A percentile compares a stretch with the other conserved stretches of the same genome.
Evolutionary conservation across 208 protist genomes (phyloP).

Genomic region (Wallacemonas collosoma): DNA sequence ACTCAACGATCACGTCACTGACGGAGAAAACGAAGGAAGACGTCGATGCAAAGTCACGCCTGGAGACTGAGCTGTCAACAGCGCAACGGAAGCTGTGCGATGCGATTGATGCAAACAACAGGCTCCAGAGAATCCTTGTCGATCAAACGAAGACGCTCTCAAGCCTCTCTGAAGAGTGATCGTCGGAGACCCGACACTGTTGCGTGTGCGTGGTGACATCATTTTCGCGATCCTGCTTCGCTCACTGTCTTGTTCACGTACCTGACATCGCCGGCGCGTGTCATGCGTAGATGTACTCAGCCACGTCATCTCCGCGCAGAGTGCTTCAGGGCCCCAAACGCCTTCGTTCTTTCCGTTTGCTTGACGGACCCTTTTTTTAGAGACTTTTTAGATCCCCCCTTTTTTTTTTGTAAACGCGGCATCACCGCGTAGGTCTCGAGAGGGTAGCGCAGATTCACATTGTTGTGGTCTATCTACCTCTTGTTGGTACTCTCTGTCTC

Average conservation of each 20-base stretch:
- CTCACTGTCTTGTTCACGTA: too few species aligned
- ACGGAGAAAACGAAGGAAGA: constrained; percentile 22
- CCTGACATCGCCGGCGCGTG: too few species aligned
- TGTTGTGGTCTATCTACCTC: not conserved
- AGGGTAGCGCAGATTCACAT: too few species aligned
- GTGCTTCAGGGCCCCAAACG: not conserved
- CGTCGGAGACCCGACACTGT: too few species aligned
- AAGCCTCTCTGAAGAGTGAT: constrained; percentile 56
- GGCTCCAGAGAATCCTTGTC: constrained; percentile 76
- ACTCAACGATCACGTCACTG: constrained; percentile 21
- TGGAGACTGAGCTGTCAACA: constrained; percentile 24
- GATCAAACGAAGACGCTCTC: constrained; percentile 78
- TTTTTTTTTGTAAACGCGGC: constrained; percentile 25
- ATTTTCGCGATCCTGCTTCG: too few species aligned
- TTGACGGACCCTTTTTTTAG: not conserved
- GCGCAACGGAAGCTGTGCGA: constrained; percentile 47
- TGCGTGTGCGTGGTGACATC: not conserved
- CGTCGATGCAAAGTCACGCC: not conserved
- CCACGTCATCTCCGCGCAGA: not conserved
- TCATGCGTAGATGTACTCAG: too few species aligned
- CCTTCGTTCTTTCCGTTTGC: too few species aligned
- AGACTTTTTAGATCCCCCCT: not conserved
- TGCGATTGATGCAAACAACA: constrained; percentile 60
- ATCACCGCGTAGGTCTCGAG: too few species aligned
- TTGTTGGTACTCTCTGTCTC: not conserved